These are phyloP conservation scores for Pseudonectria buxi DNA, from an alignment of 2,329 filamentous ascomycete species.

Conservation along the genomic window DNA sequence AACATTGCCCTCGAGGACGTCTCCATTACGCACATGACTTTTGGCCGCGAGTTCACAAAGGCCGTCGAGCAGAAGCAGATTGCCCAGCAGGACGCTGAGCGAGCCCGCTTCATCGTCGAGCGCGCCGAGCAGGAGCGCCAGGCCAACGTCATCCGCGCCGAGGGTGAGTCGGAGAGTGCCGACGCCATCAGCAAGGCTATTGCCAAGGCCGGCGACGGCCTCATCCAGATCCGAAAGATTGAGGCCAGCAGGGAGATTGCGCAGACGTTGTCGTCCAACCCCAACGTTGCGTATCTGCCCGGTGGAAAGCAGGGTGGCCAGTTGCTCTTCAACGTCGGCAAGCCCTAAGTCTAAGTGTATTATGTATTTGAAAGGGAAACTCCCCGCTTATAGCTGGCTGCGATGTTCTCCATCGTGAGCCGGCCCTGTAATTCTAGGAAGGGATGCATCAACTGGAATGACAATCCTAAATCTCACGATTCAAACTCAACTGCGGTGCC, in stretches of 20 bases:
- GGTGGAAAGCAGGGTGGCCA: slow-evolving; percentile 58
- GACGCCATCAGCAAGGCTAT: slow-evolving; percentile 94
- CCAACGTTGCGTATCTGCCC: slow-evolving; percentile 92
- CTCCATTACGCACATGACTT: slow-evolving; percentile 99
- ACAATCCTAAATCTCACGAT: slow-evolving; percentile 18
- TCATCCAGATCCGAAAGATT: slow-evolving; percentile 94
- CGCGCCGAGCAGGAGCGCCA: slow-evolving; percentile 97
- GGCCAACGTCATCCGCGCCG: slow-evolving; percentile 95
- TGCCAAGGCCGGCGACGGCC: slow-evolving; percentile 83
- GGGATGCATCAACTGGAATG: slow-evolving; percentile 16
- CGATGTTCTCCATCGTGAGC: slow-evolving; percentile 18
- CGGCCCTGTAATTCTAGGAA: slow-evolving; percentile 32
- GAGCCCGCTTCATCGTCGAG: slow-evolving; percentile 96
- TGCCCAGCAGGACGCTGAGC: slow-evolving; percentile 96
- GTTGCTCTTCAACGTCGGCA: slow-evolving; percentile 47
- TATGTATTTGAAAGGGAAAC: slow-evolving; percentile 18
- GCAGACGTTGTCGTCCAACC: slow-evolving; percentile 78
- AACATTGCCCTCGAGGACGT: slow-evolving; percentile 99
- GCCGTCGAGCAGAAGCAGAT: slow-evolving; percentile 99
- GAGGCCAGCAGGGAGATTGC: slow-evolving; percentile 96
- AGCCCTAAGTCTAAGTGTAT: slow-evolving; percentile 25
- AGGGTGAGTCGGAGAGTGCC: slow-evolving; percentile 94
- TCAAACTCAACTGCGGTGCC: slow-evolving; percentile 7
- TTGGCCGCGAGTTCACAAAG: slow-evolving; percentile 96
- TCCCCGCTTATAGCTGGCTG: slow-evolving; percentile 30